Percentiles rank a stretch among this genome's conserved stretches.
Conservation (phyloP, 2,329 filamentous ascomycete species). For the Colletotrichum camelliae region DNA sequence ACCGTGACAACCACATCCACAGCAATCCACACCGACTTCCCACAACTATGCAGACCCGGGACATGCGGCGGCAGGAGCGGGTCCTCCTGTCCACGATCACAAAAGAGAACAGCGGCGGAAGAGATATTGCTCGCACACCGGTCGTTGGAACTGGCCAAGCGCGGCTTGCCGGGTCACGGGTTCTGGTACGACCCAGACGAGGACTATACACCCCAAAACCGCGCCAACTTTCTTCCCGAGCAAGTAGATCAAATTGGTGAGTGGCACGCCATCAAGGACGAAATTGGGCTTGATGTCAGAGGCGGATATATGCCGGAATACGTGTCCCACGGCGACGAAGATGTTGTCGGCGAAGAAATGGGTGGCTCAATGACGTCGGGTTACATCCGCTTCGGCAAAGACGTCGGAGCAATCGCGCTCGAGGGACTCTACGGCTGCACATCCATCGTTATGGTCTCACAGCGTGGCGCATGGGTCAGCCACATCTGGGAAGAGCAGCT, state of each 20-base stretch:
- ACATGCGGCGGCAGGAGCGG: background rate
- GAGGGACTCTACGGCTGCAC: slow-evolving; percentile 12
- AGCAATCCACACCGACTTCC: background rate
- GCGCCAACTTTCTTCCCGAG: background rate
- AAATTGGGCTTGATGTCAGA: background rate
- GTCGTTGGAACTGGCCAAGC: background rate
- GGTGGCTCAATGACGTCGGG: background rate
- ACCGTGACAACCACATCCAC: background rate
- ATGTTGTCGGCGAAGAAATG: background rate
- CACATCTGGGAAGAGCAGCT: slow-evolving; percentile 1
- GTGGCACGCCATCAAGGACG: background rate
- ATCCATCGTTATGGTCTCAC: background rate
- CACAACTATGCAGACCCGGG: background rate
- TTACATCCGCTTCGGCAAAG: background rate
- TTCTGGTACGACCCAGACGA: background rate
- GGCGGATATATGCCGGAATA: background rate
- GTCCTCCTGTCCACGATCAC: background rate
- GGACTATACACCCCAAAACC: background rate
- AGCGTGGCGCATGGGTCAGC: background rate
- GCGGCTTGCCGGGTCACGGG: background rate
- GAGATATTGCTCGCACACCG: background rate
- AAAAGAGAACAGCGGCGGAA: background rate
- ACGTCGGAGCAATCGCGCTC: background rate
- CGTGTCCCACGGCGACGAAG: background rate
- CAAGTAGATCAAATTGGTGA: background rate